phyloP scores from a whole-genome alignment of 768 basidiomycete species.

The Macrolepiota fuliginosa region DNA sequence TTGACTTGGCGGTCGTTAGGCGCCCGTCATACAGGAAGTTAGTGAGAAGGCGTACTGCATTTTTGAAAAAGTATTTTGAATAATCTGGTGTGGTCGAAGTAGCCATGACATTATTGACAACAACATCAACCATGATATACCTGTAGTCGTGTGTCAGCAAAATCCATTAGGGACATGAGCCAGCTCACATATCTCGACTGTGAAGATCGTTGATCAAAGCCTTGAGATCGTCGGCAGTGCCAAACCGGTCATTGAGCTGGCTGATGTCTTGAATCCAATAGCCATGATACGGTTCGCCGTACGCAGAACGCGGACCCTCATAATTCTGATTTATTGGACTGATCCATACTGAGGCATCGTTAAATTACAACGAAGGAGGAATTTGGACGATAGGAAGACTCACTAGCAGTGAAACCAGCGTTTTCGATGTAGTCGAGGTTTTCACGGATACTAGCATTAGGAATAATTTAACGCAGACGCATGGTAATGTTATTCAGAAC shows the following conservation, averaged over 20 bases:
- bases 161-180: background rate
- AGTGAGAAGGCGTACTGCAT: conserved; percentile 37
- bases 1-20: conserved; percentile 35
- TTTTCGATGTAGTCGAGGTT: conserved; percentile 86
- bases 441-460: conserved; percentile 46
- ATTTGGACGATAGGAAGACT: conserved; percentile 17
- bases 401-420: conserved; percentile 79
- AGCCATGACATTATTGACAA: conserved; percentile 85
- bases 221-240: conserved; percentile 70
- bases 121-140: conserved; percentile 85
- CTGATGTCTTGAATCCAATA: conserved; percentile 78
- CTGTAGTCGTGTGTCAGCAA: conserved; percentile 18
- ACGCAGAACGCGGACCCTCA: conserved; percentile 63
- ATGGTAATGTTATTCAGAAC: conserved; percentile 16
- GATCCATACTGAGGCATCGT: conserved; percentile 62
- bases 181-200: conserved; percentile 61
- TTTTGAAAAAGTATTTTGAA: conserved; percentile 67
- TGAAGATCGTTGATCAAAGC: conserved; percentile 66
- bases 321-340: conserved; percentile 81
- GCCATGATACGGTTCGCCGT: conserved; percentile 84
- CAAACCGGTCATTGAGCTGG: conserved; percentile 68
- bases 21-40: background rate
- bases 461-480: background rate
- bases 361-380: background rate
- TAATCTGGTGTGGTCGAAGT: conserved; percentile 60